Evolutionary conservation across 1,284 basidiomycete species (phyloP).

Genomic region (Sporisorium graminicola): DNA sequence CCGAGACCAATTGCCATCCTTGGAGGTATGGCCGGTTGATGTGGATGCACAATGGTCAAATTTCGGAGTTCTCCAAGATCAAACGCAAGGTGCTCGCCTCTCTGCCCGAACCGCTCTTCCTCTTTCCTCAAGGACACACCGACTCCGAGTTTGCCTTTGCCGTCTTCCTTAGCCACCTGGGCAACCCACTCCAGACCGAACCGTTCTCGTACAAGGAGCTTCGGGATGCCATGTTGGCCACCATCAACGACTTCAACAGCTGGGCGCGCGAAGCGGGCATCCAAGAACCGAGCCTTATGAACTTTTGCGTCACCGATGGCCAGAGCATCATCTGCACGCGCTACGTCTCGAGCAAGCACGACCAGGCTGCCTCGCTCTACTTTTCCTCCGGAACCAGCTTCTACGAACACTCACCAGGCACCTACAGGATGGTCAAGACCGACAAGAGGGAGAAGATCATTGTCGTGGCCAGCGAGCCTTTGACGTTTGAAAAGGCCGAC

Average conservation of each 20-base stretch:
- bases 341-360: slow-evolving; percentile 89
- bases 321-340: slow-evolving; percentile 91
- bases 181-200: slow-evolving; percentile 38
- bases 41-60: slow-evolving; percentile 69
- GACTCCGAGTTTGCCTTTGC: slow-evolving; percentile 65
- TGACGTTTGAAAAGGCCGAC: slow-evolving; percentile 81
- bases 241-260: slow-evolving; percentile 60
- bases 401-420: slow-evolving; percentile 78
- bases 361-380: slow-evolving; percentile 95
- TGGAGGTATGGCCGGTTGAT: slow-evolving; percentile 66
- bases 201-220: slow-evolving; percentile 55
- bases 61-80: slow-evolving; percentile 59
- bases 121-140: slow-evolving; percentile 64
- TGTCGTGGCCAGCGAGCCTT: slow-evolving; percentile 75
- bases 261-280: slow-evolving; percentile 61
- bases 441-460: slow-evolving; percentile 92
- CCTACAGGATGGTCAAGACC: slow-evolving; percentile 77
- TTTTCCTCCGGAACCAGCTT: slow-evolving; percentile 92
- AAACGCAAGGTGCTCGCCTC: slow-evolving; percentile 57
- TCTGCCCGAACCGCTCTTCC: slow-evolving; percentile 59
- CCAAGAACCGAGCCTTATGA: slow-evolving; percentile 83
- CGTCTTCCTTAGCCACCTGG: slow-evolving; percentile 60
- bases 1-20: slow-evolving; percentile 67
- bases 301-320: slow-evolving; percentile 96
- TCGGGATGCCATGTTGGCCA: slow-evolving; percentile 58